Conservation (phyloP, 306 rosid species). For the Elaeagnus macrophylla region DNA sequence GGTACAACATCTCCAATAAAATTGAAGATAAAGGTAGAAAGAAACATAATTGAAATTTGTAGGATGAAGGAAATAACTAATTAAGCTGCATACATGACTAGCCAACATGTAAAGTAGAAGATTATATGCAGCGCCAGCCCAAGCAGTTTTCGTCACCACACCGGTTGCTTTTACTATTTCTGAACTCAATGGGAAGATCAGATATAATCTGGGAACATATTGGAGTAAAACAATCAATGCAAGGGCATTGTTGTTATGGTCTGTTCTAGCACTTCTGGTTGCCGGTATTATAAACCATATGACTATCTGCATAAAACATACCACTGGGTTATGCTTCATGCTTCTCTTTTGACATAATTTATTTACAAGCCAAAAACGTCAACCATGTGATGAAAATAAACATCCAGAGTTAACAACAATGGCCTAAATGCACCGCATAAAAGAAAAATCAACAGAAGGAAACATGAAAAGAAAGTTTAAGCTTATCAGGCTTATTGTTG, state of each 20-base stretch:
- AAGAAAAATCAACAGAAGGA: too few species aligned
- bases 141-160: conserved; percentile 95
- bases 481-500: background rate
- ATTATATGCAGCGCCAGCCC: conserved; percentile 99
- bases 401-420: too few species aligned
- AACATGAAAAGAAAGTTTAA: too few species aligned
- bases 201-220: conserved; percentile 86
- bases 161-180: conserved; percentile 94
- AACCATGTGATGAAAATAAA: background rate
- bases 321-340: conserved; percentile 21
- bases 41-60: background rate
- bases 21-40: background rate
- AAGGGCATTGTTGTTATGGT: conserved; percentile 88
- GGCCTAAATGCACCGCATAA: too few species aligned
- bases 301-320: conserved; percentile 58
- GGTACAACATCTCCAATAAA: background rate
- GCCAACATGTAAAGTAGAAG: conserved; percentile 89
- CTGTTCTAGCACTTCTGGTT: conserved; percentile 52
- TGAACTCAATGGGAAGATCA: conserved; percentile 84
- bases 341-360: conserved; percentile 5
- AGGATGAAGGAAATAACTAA: conserved; percentile 2
- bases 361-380: conserved; percentile 9
- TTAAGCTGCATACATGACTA: conserved; percentile 68
- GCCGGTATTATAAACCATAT: conserved; percentile 95
- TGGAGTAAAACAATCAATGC: conserved; percentile 92